A percentile compares a stretch with the other conserved stretches of the same genome.
These are phyloP conservation scores for Termitomyces titanicus DNA, from an alignment of 768 basidiomycete genomes.

Conservation along the genomic window DNA sequence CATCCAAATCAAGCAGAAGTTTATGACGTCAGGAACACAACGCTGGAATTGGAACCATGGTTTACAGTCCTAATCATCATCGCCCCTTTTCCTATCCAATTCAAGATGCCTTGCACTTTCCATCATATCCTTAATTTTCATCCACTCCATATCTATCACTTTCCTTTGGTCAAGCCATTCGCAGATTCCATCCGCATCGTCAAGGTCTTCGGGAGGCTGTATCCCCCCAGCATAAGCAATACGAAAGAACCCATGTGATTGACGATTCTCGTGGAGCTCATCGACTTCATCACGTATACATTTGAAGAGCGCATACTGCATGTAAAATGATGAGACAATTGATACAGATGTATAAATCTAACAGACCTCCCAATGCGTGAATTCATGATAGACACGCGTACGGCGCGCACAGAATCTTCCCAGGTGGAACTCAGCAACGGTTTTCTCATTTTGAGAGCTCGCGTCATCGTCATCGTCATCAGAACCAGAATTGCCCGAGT, in stretches of 20 bases:
- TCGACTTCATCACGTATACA: constrained; percentile 56
- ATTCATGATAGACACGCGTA: constrained; percentile 63
- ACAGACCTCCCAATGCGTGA: constrained; percentile 83
- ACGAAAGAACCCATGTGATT: constrained; percentile 48
- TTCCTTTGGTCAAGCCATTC: constrained; percentile 76
- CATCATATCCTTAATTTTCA: constrained; percentile 69
- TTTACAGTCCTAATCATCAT: constrained; percentile 26
- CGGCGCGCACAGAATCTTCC: constrained; percentile 80
- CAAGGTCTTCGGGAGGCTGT: constrained; percentile 61
- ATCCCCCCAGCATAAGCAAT: constrained; percentile 52
- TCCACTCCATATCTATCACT: constrained; percentile 68
- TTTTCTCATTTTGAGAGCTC: constrained; percentile 12
- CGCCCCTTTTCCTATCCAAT: constrained; percentile 41
- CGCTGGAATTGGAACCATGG: not conserved
- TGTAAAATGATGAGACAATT: constrained; percentile 9
- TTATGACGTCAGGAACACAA: no score
- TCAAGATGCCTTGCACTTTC: constrained; percentile 68
- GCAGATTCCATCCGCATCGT: constrained; percentile 75
- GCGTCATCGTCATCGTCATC: constrained; percentile 11
- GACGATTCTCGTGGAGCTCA: constrained; percentile 36
- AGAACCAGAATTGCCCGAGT: constrained; percentile 13
- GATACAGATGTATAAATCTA: not conserved
- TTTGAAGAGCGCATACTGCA: constrained; percentile 66
- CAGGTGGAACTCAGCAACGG: constrained; percentile 47
- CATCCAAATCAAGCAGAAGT: not conserved